Evolutionary conservation across 2,329 filamentous ascomycete species (phyloP), one percentile per base, ranked within the genome.

Genomic region (Aspergillus quadrilineatus): DNA sequence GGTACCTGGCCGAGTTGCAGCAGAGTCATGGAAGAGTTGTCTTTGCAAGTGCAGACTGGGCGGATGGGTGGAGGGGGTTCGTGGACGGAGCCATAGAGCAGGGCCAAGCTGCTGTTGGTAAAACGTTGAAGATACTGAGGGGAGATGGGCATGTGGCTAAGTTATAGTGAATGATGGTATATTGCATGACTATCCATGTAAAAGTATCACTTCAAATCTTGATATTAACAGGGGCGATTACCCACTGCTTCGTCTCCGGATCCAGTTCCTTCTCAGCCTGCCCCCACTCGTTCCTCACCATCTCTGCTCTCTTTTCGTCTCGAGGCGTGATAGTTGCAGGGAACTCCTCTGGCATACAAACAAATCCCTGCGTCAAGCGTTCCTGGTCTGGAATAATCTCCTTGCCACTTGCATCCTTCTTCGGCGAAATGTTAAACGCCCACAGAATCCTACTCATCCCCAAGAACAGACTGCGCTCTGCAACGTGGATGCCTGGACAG

Each of bases 401-500:
- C 44, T 62, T 64, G 1, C 76, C 75, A 2, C 63, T 28, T 1
- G 22, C 60, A 57, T 74, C 71, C 10, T 61, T 60, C 1, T 65
- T 54, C 0, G 69, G 64, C 37, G 57, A 44, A n/a, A 79, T 71
- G 44, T 78, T 63, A 60, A 79, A 82, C 0, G 74, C 76, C 78
- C 80, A 82, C 30, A 82, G 64, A 22, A 83, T 71, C 3, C 79
- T 73, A 4, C 79, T 72, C 32, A 82, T 76, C 10, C 67, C 75
- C 6, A 83, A 69, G 60, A 79, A 81, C 12, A 83, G 60, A 8
- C 72, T 75, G 5, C 77, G 75, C 54, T 81, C 78, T 0, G 80
- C 81, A 2, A 86, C 72, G 51, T 84, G 80, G 30, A 82, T 80
- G 0, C 84, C 84, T 3, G 80, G 82, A 65, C 84, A 87, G 43